A percentile compares a stretch with the other conserved stretches of the same genome.
phyloP scores from a whole-genome alignment of 106 monocot genomes.

The Phalaenopsis aphrodite region DNA sequence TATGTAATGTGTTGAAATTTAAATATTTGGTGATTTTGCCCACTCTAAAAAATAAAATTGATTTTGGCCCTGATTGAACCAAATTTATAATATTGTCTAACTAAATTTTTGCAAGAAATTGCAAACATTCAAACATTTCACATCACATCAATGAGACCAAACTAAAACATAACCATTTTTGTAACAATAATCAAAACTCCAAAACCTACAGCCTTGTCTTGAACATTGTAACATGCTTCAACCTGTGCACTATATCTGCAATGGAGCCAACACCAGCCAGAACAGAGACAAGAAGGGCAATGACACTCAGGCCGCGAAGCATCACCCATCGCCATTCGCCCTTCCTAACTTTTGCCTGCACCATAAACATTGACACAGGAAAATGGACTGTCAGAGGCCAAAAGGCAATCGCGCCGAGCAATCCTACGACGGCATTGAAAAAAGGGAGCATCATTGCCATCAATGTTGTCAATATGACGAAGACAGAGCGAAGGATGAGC shows the following conservation, averaged over 20 bases:
- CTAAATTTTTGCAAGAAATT: too few species aligned
- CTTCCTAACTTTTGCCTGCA: conserved; percentile 15
- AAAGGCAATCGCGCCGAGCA: conserved; percentile 25
- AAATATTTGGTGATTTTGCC: too few species aligned
- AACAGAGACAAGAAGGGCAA: conserved; percentile 12
- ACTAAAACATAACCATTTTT: background rate
- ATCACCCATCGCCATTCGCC: conserved; percentile 15
- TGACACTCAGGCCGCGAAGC: conserved; percentile 11
- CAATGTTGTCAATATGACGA: conserved; percentile 12
- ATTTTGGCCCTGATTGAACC: too few species aligned
- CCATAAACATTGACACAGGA: conserved; percentile 24
- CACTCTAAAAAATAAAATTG: too few species aligned
- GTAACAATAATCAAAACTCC: background rate
- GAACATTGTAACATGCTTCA: conserved; percentile 15
- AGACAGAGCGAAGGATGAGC: conserved; percentile 17
- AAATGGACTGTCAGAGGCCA: conserved; percentile 32
- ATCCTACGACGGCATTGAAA: conserved; percentile 29
- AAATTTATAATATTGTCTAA: too few species aligned
- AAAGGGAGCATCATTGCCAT: conserved; percentile 22
- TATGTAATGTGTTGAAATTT: too few species aligned
- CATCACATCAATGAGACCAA: background rate
- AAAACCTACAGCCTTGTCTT: conserved; percentile 7
- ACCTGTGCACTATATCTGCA: conserved; percentile 15
- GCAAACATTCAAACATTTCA: background rate
- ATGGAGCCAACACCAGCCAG: conserved; percentile 18